Evolutionary conservation across 1,284 basidiomycete genomes (phyloP).

Genomic region (Macrocystidia cucumis): DNA sequence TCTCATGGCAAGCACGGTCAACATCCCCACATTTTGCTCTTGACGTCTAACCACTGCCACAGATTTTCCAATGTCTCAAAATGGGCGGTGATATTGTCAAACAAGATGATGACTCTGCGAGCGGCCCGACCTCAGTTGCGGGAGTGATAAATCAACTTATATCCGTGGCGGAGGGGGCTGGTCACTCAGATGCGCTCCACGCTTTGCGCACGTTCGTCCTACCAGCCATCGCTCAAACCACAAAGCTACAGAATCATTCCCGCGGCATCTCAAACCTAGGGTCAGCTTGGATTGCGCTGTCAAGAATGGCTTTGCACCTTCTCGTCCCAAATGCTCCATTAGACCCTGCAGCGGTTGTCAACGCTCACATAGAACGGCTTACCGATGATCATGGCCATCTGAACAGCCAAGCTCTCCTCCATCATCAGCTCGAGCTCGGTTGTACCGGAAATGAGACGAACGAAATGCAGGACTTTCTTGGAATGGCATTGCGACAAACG

Average conservation of each 20-base stretch:
- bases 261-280: conserved; percentile 30
- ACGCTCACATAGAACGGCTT: conserved; percentile 44
- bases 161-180: too few species aligned
- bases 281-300: conserved; percentile 59
- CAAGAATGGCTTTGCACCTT: conserved; percentile 56
- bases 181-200: too few species aligned
- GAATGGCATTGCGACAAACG: conserved; percentile 26
- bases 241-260: conserved; percentile 4
- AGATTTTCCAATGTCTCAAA: too few species aligned
- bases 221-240: conserved; percentile 10
- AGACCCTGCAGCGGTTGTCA: conserved; percentile 76
- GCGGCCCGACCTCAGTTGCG: too few species aligned
- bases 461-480: conserved; percentile 36
- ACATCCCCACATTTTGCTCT: too few species aligned
- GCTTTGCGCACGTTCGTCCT: conserved; percentile 25
- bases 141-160: too few species aligned
- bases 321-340: conserved; percentile 84
- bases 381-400: conserved; percentile 40
- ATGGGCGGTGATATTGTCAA: too few species aligned
- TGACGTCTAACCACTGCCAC: too few species aligned
- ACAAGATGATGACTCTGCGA: too few species aligned
- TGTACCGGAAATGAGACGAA: conserved; percentile 59
- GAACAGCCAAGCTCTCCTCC: conserved; percentile 46
- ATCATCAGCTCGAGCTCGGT: conserved; percentile 49
- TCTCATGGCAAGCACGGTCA: too few species aligned